These are phyloP conservation scores for Mortierella sp. DNA, from an alignment of 371 early-diverging fungal species.

Conservation along the genomic window DNA sequence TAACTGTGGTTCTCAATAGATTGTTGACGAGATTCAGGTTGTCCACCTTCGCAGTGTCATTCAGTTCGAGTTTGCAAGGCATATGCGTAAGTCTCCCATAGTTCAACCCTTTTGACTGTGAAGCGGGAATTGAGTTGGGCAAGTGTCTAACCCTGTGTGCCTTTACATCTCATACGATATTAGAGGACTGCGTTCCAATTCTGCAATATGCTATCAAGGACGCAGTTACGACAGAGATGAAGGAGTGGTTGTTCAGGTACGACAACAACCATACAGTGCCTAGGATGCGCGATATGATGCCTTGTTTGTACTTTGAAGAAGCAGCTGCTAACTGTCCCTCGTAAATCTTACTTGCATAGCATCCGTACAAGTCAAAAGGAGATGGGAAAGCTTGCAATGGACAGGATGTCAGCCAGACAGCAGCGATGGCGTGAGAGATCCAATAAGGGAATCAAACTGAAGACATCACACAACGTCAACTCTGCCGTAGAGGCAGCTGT, in stretches of 20 bases:
- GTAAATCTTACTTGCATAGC: slow-evolving; percentile 54
- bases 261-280: background rate
- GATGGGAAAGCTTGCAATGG: slow-evolving; percentile 90
- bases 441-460: slow-evolving; percentile 67
- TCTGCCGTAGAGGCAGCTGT: slow-evolving; percentile 90
- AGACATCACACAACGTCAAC: slow-evolving; percentile 73
- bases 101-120: background rate
- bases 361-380: slow-evolving; percentile 86
- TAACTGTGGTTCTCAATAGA: slow-evolving; percentile 58
- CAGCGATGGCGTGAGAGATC: slow-evolving; percentile 71
- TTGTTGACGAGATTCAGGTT: slow-evolving; percentile 82
- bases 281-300: too few relatives aligned
- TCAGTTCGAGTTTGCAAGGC: slow-evolving; percentile 83
- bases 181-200: slow-evolving; percentile 85
- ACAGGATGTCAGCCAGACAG: slow-evolving; percentile 79
- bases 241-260: slow-evolving; percentile 92
- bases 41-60: slow-evolving; percentile 76
- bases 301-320: background rate
- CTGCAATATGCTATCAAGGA: slow-evolving; percentile 88
- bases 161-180: background rate
- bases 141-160: background rate
- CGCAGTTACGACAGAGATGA: slow-evolving; percentile 87
- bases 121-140: background rate
- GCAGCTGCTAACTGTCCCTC: background rate
- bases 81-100: slow-evolving; percentile 70